phyloP scores from a whole-genome alignment of 495 filamentous ascomycete species.

The Aspergillus carlsbadensis region DNA sequence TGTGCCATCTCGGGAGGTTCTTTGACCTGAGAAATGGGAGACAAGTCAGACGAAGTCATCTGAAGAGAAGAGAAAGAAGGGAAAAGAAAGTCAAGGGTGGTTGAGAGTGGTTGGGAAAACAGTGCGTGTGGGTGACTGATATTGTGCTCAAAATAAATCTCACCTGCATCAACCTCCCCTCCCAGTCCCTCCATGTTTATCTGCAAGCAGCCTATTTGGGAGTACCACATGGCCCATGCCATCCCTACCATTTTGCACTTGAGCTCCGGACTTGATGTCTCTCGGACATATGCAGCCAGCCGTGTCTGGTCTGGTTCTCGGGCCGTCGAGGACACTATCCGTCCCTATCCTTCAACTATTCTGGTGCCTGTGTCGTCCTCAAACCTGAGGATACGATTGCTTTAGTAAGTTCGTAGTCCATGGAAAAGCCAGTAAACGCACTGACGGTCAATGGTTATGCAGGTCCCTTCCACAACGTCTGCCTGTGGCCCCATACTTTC shows the following conservation, averaged over 20 bases:
- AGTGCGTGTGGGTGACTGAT: not conserved
- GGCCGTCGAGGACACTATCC: not conserved
- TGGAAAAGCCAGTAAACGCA: too few species aligned
- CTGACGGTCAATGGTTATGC: too few species aligned
- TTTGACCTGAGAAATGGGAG: not conserved
- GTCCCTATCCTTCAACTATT: too few species aligned
- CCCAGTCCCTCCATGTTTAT: too few species aligned
- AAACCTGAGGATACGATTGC: too few species aligned
- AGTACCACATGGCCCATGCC: not conserved
- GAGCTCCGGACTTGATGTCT: not conserved
- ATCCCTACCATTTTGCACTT: not conserved
- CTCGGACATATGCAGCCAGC: not conserved
- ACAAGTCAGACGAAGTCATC: not conserved
- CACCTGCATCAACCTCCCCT: not conserved
- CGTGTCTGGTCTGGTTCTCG: not conserved
- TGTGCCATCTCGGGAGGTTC: not conserved
- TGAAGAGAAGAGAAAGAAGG: not conserved
- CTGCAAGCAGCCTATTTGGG: not conserved
- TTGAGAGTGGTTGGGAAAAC: not conserved
- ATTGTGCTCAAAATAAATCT: not conserved
- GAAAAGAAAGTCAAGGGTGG: not conserved
- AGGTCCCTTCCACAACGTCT: too few species aligned
- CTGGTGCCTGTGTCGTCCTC: too few species aligned
- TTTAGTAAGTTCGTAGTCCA: too few species aligned
- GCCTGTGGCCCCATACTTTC: too few species aligned